Conservation (phyloP, 2,329 filamentous ascomycete species). For the Aspergillus luchuensis region DNA sequence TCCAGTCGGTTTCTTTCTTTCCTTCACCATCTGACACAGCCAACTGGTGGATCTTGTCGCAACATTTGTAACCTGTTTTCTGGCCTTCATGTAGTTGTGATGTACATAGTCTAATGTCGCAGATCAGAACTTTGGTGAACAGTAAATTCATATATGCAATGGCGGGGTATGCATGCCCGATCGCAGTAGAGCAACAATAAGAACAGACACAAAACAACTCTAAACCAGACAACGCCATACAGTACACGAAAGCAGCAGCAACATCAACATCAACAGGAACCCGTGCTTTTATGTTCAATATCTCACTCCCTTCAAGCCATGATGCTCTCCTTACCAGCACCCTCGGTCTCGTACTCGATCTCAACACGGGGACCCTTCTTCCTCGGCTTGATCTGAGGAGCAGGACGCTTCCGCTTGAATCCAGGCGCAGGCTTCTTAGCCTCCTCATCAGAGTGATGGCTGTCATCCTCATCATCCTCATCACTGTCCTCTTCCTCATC, state of each 20-base stretch:
- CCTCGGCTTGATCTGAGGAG: conserved; percentile 56
- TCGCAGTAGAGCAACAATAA: conserved; percentile 24
- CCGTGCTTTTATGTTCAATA: conserved; percentile 17
- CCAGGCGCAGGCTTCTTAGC: conserved; percentile 48
- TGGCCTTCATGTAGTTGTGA: too few species aligned
- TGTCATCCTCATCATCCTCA: conserved; percentile 48
- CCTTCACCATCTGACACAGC: background rate
- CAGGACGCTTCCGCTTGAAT: conserved; percentile 59
- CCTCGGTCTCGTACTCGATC: conserved; percentile 78
- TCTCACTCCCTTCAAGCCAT: conserved; percentile 33
- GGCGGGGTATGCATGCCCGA: conserved; percentile 40
- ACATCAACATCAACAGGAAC: conserved; percentile 3
- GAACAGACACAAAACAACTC: conserved; percentile 16
- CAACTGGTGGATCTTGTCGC: conserved; percentile 1
- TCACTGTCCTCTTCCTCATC: conserved; percentile 59
- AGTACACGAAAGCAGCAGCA: conserved; percentile 19
- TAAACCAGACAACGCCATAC: conserved; percentile 37
- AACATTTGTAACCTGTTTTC: background rate
- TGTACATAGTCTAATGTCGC: too few species aligned
- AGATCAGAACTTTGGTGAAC: conserved; percentile 2
- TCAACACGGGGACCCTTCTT: conserved; percentile 68
- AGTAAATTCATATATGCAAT: conserved; percentile 33
- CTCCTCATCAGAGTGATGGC: conserved; percentile 49
- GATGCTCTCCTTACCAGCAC: conserved; percentile 55
- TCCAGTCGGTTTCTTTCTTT: too few species aligned